Base-by-base conservation (phyloP, 2,329 filamentous ascomycete species). In the Stagonosporopsis chrysanthemi region DNA sequence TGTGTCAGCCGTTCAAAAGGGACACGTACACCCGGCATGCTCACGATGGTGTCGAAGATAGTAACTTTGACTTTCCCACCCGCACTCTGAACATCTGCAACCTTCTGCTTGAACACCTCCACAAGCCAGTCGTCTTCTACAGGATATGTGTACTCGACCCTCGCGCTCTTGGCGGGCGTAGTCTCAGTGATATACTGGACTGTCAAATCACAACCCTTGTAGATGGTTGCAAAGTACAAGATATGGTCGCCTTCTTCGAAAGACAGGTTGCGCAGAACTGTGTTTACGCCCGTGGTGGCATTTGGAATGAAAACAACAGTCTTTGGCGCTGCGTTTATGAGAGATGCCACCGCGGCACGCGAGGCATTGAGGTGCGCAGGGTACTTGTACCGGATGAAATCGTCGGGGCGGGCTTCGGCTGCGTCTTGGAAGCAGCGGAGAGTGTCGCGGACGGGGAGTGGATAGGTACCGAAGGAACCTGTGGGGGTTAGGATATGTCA, bases 381-480 rank as follows among this genome's bases (percentile, higher is more conserved):
- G 61, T 87, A 87, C 2, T 85, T 81, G 71, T 89, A 90, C 23
- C 90, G 86, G 70, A 94, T 87, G 79, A 92, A 97, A 6, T 78
- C 74, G 76, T 97, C 93, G 0, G 92, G 91, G 0, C 80, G 81
- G 1, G 83, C 79, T 78, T 97, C 92, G 33, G 82, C 79, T 4
- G 80, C 77, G 60, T 88, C 84, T 71, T 93, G 88, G 68, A 88
- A 90, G n/a, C 80, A 69, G 15, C 84, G 86, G 19, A 89, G 82
- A 46, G 81, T 82, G 14, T 83, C 76, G 15, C 82, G 84, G 57
- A 97, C 82, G 19, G 77, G 72, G 9, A 77, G 79, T 3, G 93
- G 92, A 66, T 88, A 87, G 2, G 88, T 88, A 31, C 93, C 93
- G 72, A 91, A 97, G 0, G 92, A 96, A 45, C 91, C 90, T 77